Evolutionary conservation across 768 basidiomycete genomes (phyloP), one percentile per base, ranked within the genome.

Genomic region (Boletus huronensis): DNA sequence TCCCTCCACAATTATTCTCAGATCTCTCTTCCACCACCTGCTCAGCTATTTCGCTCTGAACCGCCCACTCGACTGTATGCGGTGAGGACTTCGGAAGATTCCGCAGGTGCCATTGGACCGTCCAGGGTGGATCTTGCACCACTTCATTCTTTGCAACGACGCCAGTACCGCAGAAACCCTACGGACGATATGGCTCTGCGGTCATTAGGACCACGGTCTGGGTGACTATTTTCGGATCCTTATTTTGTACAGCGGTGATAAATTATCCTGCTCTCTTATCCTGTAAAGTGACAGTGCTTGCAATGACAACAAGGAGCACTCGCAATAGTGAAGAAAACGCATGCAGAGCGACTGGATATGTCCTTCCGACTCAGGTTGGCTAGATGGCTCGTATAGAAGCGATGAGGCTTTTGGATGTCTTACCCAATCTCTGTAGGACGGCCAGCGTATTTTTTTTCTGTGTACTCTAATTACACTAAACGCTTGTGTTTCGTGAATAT

Each of bases 131-230:
- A 77, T 54, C 76, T 88, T 16, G 83, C 81, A 7, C 85, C 87
- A 14, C 74, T 89, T 46, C 72, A 79, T 50, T 71, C 79, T 19
- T 72, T 87, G 52, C 76, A 74, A 42, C 77, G 83, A 40, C 81
- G 82, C 58, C 78, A 81, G 7, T 87, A 84, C 52, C 75, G 78
- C 46, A 78, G 87, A 53, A 77, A 84, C 52, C 82, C 82, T 25
- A 61, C 75, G 28, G 87, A 89, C 66, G 87, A 88, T 59, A 77
- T 76, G 55, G 77, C 80, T 36, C 65, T 89, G 61, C 75, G 85
- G 36, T 66, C 79, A 49, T 71, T 84, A 42, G 68, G 70, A 36
- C 69, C 73, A 45, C 71, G 70, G 46, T 64, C 71, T 34, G 71
- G 66, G 67, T 72, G 71, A 70, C 68, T 70, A 68, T 66, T 70